Base-by-base conservation (phyloP, 306 rosid species). In the Pueraria montana region DNA sequence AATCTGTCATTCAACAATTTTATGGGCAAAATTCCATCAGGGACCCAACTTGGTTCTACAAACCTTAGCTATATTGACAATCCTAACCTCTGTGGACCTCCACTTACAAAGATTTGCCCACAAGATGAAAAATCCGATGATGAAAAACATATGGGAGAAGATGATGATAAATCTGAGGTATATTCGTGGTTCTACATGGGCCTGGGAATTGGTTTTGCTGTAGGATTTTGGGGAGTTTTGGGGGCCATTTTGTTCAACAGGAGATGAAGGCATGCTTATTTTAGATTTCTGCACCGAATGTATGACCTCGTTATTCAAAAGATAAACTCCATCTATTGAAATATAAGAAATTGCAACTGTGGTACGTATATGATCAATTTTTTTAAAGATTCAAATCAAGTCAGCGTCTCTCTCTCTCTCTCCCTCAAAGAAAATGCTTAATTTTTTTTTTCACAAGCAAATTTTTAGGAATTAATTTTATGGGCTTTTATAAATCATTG, bases 21-120 rank as follows among this genome's bases (percentile, higher is more conserved):
- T 7, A 10, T 23, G 13, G 58, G 76, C 36, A 45, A 70, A 70
- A 70, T 70, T 1, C 76, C 76, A 21, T 45, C 21, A 21, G 76
- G 76, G 58, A 70, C 76, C 38, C 75, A 69, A 23, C 75, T 70
- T 70, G 75, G 56, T 21, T 70, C 2, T 45, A 43, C 75, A 23
- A 45, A 70, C 6, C 56, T 70, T 7, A 70, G 75, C 21, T 70
- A 43, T 23, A 42, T 70, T 0, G 56, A 40, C 21, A 70, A 70
- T 70, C 21, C 20, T 5, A 0, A 5, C 11, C 75, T 70, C 0
- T 70, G 56, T 70, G 75, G 75, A 70, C 1, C 36, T 13, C 75
- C 75, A 45, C 58, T 70, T 12, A 5, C 75, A 6, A 23, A 70
- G 20, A 70, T 23, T 1, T 70, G 58, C 1, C 6, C 38, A 46